Base-by-base conservation (phyloP, 768 basidiomycete genomes). In the Neoboletus brunneissimus region DNA sequence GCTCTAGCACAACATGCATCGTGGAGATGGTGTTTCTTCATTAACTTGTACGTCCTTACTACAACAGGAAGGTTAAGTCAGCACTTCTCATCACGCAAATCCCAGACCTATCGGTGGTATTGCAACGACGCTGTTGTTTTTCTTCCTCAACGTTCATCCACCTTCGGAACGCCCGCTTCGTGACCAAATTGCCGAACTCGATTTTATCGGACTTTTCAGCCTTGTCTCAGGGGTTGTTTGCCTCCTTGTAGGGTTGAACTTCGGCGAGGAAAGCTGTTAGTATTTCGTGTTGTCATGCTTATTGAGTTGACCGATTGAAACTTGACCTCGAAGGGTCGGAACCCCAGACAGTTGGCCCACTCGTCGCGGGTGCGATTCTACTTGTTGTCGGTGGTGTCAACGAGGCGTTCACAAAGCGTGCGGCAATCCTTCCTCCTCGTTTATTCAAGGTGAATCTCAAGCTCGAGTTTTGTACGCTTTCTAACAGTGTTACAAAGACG, bases 91-190 rank as follows among this genome's bases (percentile, higher is more conserved):
- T 51, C 18, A 13, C 27, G 4, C 27, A 10, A 32, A 23, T 7
- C 12, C 55, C 5, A 89, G 88, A 51, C 89, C 89, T 1, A 85
- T 87, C 1, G 88, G 87, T 31, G 88, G 85, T 25, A 55, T 85
- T 35, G 86, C 86, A 13, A 80, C 76, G 23, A 71, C 61, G 2
- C 67, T 89, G 25, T 70, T 90, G 3, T 87, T 88, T 67, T 78
- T 85, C 68, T 90, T 86, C 76, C 78, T 91, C 35, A 85, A 88
- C 62, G 74, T 91, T 42, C 89, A 90, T 65, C 87, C 89, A 27
- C 27, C 7, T 27, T 6, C 27, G 3, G 1, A 27, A 27, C 27
- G 27, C 27, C 27, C 27, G 27, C 68, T 88, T 44, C 76, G 71
- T 27, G 69, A 87, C 56, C 87, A 91, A 64, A 64, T 81, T 11